Conservation (phyloP, 768 basidiomycete genomes). For the Tubosaeta sp. region DNA sequence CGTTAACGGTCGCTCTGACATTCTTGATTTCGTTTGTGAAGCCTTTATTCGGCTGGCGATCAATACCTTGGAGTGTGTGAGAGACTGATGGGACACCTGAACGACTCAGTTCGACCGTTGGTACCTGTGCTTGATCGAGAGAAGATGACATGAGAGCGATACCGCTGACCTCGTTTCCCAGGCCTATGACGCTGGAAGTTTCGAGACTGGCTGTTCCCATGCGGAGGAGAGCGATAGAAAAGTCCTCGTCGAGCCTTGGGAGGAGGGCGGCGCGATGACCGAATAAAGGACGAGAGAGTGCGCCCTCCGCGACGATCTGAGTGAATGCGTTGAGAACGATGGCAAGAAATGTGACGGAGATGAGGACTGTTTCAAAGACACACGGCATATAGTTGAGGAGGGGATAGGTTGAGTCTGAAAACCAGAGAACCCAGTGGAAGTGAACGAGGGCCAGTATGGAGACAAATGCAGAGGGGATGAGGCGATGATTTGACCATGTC, state of each 20-base stretch:
- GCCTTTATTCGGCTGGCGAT: constrained; percentile 30
- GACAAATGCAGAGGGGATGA: constrained; percentile 63
- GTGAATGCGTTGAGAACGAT: constrained; percentile 57
- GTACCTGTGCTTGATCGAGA: constrained; percentile 20
- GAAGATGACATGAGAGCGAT: constrained; percentile 31
- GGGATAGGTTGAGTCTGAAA: constrained; percentile 50
- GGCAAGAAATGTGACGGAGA: constrained; percentile 55
- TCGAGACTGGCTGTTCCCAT: constrained; percentile 74
- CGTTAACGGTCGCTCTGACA: constrained; percentile 33
- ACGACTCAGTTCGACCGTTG: constrained; percentile 38
- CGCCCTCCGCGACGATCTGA: constrained; percentile 61
- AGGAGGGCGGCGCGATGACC: constrained; percentile 41
- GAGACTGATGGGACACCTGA: constrained; percentile 40
- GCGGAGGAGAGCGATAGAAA: constrained; percentile 64
- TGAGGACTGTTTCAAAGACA: constrained; percentile 62
- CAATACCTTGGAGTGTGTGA: constrained; percentile 24
- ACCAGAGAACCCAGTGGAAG: constrained; percentile 60
- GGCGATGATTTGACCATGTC: constrained; percentile 60
- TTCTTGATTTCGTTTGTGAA: constrained; percentile 50
- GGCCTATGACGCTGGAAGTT: constrained; percentile 64
- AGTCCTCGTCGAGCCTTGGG: constrained; percentile 67
- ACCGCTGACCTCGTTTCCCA: constrained; percentile 69
- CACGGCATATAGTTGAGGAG: constrained; percentile 73
- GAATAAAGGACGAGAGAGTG: constrained; percentile 56
- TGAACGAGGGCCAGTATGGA: constrained; percentile 59